Evolutionary conservation across 1,284 basidiomycete species (phyloP).

Genomic region (Cutaneotrichosporon sp.): DNA sequence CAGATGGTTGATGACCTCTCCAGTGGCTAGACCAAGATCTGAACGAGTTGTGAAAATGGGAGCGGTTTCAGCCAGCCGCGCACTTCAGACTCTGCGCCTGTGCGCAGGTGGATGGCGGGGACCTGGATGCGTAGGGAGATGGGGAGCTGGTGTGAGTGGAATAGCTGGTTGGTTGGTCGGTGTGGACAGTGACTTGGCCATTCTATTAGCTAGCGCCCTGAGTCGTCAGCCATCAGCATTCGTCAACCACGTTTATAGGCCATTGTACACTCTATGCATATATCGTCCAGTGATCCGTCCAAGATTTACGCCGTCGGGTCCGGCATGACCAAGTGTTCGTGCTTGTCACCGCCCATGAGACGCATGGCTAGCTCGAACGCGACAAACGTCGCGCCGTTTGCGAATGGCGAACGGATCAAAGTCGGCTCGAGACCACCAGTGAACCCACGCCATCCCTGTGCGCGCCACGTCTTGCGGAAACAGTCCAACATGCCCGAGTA

Average conservation of each 20-base stretch:
- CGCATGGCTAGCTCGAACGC: constrained; percentile 81
- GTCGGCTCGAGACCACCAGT: constrained; percentile 86
- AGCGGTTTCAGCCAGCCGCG: too few relatives aligned
- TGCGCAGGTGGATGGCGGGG: too few relatives aligned
- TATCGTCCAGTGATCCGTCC: not conserved
- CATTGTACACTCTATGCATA: constrained; percentile 6
- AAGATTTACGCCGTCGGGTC: constrained; percentile 3
- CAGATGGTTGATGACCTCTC: not conserved
- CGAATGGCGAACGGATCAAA: constrained; percentile 64
- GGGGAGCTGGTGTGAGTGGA: too few relatives aligned
- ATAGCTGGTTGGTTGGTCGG: too few relatives aligned
- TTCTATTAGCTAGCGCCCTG: too few relatives aligned
- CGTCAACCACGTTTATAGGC: too few relatives aligned
- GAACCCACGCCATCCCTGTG: constrained; percentile 81
- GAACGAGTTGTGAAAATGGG: not conserved
- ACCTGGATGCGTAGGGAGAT: too few relatives aligned
- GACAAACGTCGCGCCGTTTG: constrained; percentile 89
- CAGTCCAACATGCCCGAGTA: constrained; percentile 82
- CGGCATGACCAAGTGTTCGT: not conserved
- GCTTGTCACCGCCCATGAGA: constrained; percentile 29
- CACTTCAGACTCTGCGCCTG: too few relatives aligned
- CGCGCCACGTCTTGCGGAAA: constrained; percentile 72
- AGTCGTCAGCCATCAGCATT: not conserved
- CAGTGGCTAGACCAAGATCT: too few relatives aligned
- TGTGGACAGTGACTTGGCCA: too few relatives aligned